Evolutionary conservation across 177 flowering plant species (phyloP), one percentile per base, ranked within the genome.

Genomic region (Telopea speciosissima): DNA sequence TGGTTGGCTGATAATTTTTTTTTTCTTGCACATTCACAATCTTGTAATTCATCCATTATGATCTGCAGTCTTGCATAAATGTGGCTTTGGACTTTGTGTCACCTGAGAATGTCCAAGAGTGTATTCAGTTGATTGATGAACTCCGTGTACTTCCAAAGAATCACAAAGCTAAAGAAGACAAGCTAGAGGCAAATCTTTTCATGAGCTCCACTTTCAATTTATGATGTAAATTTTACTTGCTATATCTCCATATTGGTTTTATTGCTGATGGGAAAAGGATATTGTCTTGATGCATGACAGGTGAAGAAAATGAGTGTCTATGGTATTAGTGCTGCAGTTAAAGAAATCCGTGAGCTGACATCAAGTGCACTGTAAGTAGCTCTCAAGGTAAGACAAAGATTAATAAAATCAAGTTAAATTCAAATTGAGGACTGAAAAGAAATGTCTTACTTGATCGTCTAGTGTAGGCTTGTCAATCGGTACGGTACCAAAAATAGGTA

Each of bases 41-140:
- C 54, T 45, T 45, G 12, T 45, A 45, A 23, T 7, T 22, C 16
- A 24, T 59, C 22, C 28, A 5, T 71, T 72, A 17, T 23, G 36
- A 33, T 63, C 28, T 64, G 70, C 80, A 84, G 87, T 78, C 85
- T 28, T 81, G 84, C 58, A 73, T 79, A n/a, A 82, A 80, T 62
- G 74, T 86, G 24, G 78, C 73, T 17, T 12, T 83, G 76, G 81
- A 83, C 58, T 86, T 84, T 72, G 75, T 86, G 26, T 86, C 89
- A 12, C 89, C 89, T 62, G 89, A 86, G 73, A 86, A 73, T 78
- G 84, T 75, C 7, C 17, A 74, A 31, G 73, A 81, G 65, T 81
- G 84, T 76, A 72, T 82, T 66, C 73, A 76, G 67, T 62, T 84
- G 76, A 78, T 68, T 36, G 84, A 82, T 66, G 84, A 82, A 74